Conservation (phyloP, 1,284 basidiomycete species). For the Inonotus hispidus region DNA sequence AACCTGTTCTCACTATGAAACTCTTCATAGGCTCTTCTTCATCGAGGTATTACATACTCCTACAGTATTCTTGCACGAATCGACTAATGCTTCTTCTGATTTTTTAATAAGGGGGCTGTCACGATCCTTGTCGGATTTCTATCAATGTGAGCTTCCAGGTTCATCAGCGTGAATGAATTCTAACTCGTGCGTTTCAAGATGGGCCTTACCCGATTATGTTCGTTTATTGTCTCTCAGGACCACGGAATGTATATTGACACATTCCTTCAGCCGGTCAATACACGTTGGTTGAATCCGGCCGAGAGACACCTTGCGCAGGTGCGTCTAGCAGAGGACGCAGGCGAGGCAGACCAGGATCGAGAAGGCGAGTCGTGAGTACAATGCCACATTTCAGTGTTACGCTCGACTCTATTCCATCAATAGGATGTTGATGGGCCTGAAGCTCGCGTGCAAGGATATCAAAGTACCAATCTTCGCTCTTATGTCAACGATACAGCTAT, state of each 20-base stretch:
- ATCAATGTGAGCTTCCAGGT: constrained; percentile 41
- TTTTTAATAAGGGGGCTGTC: constrained; percentile 43
- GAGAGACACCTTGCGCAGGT: constrained; percentile 65
- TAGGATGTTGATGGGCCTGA: constrained; percentile 49
- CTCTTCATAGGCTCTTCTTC: constrained; percentile 43
- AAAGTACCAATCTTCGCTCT: constrained; percentile 57
- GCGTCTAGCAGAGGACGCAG: constrained; percentile 71
- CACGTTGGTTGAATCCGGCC: constrained; percentile 52
- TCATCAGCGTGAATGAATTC: neutral
- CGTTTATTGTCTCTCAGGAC: constrained; percentile 1
- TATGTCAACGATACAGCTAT: constrained; percentile 43
- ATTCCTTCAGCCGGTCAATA: constrained; percentile 50
- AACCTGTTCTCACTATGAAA: neutral
- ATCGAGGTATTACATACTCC: constrained; percentile 41
- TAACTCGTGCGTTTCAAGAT: constrained; percentile 14
- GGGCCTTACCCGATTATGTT: constrained; percentile 26
- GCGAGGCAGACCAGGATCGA: constrained; percentile 60
- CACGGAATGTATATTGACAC: neutral
- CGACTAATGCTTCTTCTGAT: neutral
- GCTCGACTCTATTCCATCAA: neutral
- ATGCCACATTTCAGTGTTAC: neutral
- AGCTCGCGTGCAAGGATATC: constrained; percentile 55
- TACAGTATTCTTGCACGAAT: neutral
- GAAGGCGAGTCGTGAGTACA: constrained; percentile 45
- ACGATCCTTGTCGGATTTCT: constrained; percentile 51